These are phyloP conservation scores for Penicillium concentricum DNA, from an alignment of 2,329 filamentous ascomycete genomes.

Conservation along the genomic window DNA sequence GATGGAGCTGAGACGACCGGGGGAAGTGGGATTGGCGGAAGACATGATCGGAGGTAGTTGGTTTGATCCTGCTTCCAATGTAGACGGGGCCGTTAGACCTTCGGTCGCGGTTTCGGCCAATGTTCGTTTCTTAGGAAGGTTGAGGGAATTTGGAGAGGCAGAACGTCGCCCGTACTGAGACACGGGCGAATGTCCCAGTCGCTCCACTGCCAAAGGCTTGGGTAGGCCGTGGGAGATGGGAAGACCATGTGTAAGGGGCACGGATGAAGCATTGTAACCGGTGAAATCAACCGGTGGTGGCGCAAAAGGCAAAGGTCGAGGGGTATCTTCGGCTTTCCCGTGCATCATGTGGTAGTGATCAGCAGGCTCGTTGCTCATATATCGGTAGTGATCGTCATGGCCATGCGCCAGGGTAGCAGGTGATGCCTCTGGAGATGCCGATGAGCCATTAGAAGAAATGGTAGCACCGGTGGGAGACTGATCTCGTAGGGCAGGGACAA, in stretches of 20 bases:
- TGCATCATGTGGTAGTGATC: slow-evolving; percentile 47
- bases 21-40: slow-evolving; percentile 39
- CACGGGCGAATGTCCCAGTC: slow-evolving; percentile 29
- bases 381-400: slow-evolving; percentile 35
- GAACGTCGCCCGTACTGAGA: slow-evolving; percentile 34
- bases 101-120: slow-evolving; percentile 36
- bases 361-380: slow-evolving; percentile 34
- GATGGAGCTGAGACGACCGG: slow-evolving; percentile 69
- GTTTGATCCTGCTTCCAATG: slow-evolving; percentile 36
- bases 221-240: slow-evolving; percentile 23
- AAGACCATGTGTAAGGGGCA: slow-evolving; percentile 31
- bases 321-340: slow-evolving; percentile 37
- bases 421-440: slow-evolving; percentile 43
- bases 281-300: slow-evolving; percentile 54
- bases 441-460: slow-evolving; percentile 44
- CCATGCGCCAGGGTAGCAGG: slow-evolving; percentile 32
- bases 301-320: slow-evolving; percentile 34
- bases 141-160: slow-evolving; percentile 31
- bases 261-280: slow-evolving; percentile 39
- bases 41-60: slow-evolving; percentile 42
- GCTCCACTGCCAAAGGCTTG: slow-evolving; percentile 33
- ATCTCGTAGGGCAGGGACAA: slow-evolving; percentile 71
- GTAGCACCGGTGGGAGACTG: slow-evolving; percentile 43
- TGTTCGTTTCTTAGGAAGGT: slow-evolving; percentile 37
- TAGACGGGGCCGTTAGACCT: slow-evolving; percentile 26